Evolutionary conservation across 768 basidiomycete genomes (phyloP).

Genomic region (Polyporus arcularius): DNA sequence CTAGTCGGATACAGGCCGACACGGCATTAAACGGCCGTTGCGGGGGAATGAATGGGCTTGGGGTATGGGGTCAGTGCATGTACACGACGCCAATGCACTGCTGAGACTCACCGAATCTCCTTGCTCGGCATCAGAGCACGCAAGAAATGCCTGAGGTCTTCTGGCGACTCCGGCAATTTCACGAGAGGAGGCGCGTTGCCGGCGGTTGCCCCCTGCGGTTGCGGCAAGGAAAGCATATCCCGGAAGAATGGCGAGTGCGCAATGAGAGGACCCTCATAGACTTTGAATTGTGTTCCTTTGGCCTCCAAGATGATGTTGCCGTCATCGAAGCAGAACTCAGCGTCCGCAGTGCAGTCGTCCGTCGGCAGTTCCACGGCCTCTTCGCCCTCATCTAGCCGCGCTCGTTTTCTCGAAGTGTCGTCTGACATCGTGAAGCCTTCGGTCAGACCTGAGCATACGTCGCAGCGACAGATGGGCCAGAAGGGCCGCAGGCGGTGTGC

Average conservation of each 20-base stretch:
- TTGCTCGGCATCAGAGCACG: background rate
- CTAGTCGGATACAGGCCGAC: background rate
- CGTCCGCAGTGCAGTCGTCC: background rate
- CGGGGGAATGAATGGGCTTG: background rate
- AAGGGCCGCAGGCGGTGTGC: too few species aligned
- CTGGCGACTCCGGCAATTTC: background rate
- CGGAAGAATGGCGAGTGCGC: slow-evolving; percentile 9
- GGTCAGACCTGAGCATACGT: too few species aligned
- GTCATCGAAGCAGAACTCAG: slow-evolving; percentile 11
- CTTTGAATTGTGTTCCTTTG: background rate
- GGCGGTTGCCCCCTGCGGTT: background rate
- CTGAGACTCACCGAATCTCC: background rate
- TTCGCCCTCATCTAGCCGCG: background rate
- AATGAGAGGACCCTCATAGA: slow-evolving; percentile 9
- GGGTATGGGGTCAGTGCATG: background rate
- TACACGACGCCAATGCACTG: background rate
- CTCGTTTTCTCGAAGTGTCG: background rate
- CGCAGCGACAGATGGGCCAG: too few species aligned
- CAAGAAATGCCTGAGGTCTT: background rate
- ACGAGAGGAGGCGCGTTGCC: background rate
- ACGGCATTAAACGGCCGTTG: background rate
- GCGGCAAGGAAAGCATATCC: slow-evolving; percentile 3
- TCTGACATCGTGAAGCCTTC: too few species aligned
- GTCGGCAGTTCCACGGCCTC: background rate
- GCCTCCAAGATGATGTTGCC: slow-evolving; percentile 12